Evolutionary conservation across 1,284 basidiomycete species (phyloP).

Genomic region (Mycosarcoma maydis): DNA sequence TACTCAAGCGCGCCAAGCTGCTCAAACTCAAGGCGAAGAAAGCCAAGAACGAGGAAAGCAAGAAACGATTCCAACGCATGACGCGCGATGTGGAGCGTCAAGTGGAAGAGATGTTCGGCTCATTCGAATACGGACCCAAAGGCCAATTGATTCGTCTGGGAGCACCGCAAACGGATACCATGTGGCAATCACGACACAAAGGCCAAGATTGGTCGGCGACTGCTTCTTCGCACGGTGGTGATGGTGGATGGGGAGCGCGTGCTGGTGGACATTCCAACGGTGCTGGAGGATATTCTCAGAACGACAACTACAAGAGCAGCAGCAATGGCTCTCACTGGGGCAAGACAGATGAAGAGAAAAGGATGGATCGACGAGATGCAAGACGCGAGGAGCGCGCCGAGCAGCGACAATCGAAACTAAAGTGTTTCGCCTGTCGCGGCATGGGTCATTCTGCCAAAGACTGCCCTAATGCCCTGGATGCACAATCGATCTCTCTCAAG

Average conservation of each 20-base stretch:
- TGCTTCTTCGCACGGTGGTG: constrained; percentile 9
- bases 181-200: constrained; percentile 39
- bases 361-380: constrained; percentile 68
- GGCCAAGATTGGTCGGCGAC: constrained; percentile 25
- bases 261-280: constrained; percentile 13
- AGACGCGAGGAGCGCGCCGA: constrained; percentile 77
- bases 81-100: constrained; percentile 64
- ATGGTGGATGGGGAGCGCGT: constrained; percentile 34
- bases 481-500: constrained; percentile 37
- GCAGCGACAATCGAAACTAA: constrained; percentile 74
- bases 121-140: constrained; percentile 49
- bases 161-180: constrained; percentile 44
- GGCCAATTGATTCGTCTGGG: constrained; percentile 39
- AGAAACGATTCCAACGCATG: constrained; percentile 29
- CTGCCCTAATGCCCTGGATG: constrained; percentile 71
- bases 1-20: constrained; percentile 63
- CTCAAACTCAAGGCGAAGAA: constrained; percentile 62
- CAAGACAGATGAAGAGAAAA: constrained; percentile 23
- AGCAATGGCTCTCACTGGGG: constrained; percentile 2
- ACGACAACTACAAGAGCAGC: constrained; percentile 1
- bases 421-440: constrained; percentile 87
- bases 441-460: constrained; percentile 85
- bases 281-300: constrained; percentile 3
- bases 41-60: constrained; percentile 56
- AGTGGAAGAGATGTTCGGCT: constrained; percentile 52